These are phyloP conservation scores for Penicillium herquei DNA, from an alignment of 495 filamentous ascomycete genomes.

Conservation along the genomic window DNA sequence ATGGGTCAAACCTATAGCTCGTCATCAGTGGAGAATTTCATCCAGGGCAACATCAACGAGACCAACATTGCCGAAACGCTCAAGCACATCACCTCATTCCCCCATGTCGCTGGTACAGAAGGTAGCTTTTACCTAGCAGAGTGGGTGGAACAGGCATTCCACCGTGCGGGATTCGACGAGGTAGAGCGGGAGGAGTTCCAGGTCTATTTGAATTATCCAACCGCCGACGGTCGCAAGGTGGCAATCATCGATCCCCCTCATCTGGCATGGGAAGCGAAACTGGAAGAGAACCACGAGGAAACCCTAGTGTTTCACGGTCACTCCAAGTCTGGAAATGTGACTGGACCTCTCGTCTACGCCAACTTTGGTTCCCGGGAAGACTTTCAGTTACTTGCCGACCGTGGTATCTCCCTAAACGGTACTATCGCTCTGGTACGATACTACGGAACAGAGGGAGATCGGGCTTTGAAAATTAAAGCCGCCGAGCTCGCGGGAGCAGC, in stretches of 20 bases:
- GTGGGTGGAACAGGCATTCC: conserved; percentile 75
- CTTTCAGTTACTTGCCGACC: conserved; percentile 67
- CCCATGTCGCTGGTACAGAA: conserved; percentile 88
- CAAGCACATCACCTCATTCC: conserved; percentile 68
- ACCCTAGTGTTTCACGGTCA: conserved; percentile 83
- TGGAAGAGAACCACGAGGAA: conserved; percentile 74
- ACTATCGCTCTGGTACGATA: conserved; percentile 83
- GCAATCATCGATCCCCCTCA: conserved; percentile 73
- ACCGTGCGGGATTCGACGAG: conserved; percentile 65
- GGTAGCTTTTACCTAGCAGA: conserved; percentile 80
- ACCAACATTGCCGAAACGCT: conserved; percentile 68
- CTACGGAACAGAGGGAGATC: conserved; percentile 69
- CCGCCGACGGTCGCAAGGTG: conserved; percentile 69
- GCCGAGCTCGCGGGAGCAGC: conserved; percentile 80
- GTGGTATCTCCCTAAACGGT: conserved; percentile 70
- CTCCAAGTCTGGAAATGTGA: conserved; percentile 82
- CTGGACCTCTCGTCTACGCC: conserved; percentile 90
- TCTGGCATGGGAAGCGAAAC: conserved; percentile 71
- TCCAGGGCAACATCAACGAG: conserved; percentile 66
- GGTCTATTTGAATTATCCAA: conserved; percentile 93
- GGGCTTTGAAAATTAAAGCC: conserved; percentile 81
- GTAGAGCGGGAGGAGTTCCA: conserved; percentile 72
- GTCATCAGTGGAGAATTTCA: conserved; percentile 65
- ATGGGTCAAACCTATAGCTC: conserved; percentile 49
- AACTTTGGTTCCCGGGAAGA: conserved; percentile 88